phyloP scores from a whole-genome alignment of 208 protist genomes.

The Leishmania tropica region DNA sequence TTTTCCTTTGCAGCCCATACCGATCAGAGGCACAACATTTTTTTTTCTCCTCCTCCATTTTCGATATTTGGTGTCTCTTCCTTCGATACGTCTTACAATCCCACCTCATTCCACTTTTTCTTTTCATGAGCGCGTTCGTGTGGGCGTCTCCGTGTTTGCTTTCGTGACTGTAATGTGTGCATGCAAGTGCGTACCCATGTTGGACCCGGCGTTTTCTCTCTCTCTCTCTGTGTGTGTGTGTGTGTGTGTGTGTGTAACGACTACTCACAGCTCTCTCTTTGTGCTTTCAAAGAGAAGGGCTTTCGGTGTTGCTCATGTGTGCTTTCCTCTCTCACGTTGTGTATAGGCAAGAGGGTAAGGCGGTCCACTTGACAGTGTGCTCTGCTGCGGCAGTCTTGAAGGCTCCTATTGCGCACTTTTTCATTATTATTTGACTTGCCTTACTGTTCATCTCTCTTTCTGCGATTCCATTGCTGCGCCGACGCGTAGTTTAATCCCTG shows the following conservation, averaged over 20 bases:
- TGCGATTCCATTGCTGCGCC: slow-evolving; percentile 6
- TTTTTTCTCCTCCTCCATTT: background rate
- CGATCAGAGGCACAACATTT: background rate
- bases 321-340: background rate
- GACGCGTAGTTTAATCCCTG: slow-evolving; percentile 1
- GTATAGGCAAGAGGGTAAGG: background rate
- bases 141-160: background rate
- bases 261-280: slow-evolving; percentile 1
- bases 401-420: background rate
- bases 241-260: background rate
- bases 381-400: background rate
- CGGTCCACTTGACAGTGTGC: background rate
- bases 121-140: background rate
- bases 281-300: background rate
- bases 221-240: background rate
- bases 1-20: background rate
- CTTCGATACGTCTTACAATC: background rate
- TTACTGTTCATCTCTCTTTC: slow-evolving; percentile 16
- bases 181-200: background rate
- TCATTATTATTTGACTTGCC: slow-evolving; percentile 10
- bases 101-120: slow-evolving; percentile 2
- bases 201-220: background rate
- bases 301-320: background rate
- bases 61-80: background rate
- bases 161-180: background rate